A percentile compares a stretch with the other conserved stretches of the same genome.
These are phyloP conservation scores for Neofusicoccum kwambonambiense DNA, from an alignment of 2,329 filamentous ascomycete species.

Conservation along the genomic window DNA sequence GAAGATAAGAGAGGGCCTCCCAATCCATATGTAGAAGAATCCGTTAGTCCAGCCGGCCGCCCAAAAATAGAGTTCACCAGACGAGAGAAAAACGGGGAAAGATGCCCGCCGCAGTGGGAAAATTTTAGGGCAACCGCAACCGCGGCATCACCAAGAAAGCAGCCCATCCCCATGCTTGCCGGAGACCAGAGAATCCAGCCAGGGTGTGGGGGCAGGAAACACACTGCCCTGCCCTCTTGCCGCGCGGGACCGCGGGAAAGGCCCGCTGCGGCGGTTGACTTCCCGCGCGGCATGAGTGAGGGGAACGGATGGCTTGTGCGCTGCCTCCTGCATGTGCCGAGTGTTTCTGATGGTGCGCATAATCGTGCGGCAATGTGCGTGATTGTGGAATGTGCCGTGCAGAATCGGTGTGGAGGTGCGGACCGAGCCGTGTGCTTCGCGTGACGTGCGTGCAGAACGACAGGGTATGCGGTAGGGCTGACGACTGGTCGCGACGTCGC, in stretches of 20 bases:
- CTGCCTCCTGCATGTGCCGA: background rate
- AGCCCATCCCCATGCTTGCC: too few relatives aligned
- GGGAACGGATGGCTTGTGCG: background rate
- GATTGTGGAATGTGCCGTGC: conserved; percentile 13
- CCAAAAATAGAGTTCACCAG: background rate
- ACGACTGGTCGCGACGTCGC: background rate
- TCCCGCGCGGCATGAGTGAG: background rate
- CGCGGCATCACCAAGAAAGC: background rate
- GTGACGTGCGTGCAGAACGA: background rate
- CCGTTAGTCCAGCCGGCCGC: background rate
- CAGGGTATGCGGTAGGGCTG: conserved; percentile 11
- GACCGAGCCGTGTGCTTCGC: conserved; percentile 6
- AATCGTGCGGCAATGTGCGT: background rate
- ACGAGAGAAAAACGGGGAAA: background rate
- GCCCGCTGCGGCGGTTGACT: background rate
- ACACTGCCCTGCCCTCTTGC: background rate
- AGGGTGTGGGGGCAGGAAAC: background rate
- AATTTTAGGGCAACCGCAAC: background rate
- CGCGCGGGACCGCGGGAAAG: background rate
- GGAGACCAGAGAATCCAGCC: too few relatives aligned
- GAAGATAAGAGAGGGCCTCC: background rate
- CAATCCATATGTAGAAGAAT: background rate
- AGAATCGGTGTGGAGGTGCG: background rate
- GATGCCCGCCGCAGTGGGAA: background rate
- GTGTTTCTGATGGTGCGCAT: background rate